These are phyloP conservation scores for Epicoccum sorghinum DNA, from an alignment of 2,329 filamentous ascomycete species.

Conservation along the genomic window DNA sequence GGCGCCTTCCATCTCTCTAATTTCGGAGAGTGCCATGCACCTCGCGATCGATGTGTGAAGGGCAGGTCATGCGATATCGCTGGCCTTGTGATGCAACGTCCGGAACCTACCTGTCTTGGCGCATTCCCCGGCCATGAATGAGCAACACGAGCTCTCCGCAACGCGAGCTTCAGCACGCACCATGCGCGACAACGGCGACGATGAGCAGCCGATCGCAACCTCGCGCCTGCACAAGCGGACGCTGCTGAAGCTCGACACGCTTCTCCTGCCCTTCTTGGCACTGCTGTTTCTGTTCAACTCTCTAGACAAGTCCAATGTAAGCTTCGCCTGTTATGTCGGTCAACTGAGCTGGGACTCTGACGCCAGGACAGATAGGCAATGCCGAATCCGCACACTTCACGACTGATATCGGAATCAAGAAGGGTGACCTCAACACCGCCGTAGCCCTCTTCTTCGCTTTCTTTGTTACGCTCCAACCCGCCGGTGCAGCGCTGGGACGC, in stretches of 20 bases:
- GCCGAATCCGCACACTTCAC: conserved; percentile 66
- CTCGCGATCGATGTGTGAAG: not conserved
- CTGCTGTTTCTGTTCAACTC: conserved; percentile 60
- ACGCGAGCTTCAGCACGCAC: conserved; percentile 1
- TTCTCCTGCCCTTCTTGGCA: conserved; percentile 59
- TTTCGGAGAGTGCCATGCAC: not conserved
- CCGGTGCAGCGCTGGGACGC: conserved; percentile 63
- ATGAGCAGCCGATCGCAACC: conserved; percentile 1
- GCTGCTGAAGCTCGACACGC: conserved; percentile 56
- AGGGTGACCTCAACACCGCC: conserved; percentile 61
- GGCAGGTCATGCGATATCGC: conserved; percentile 13
- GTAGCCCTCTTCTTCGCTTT: conserved; percentile 64
- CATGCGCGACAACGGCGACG: conserved; percentile 8
- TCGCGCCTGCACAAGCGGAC: conserved; percentile 43
- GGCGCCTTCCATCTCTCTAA: not conserved
- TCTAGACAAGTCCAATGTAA: conserved; percentile 58
- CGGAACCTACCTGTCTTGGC: not conserved
- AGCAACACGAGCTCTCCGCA: conserved; percentile 12
- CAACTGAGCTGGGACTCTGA: not conserved
- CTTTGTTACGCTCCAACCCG: conserved; percentile 64
- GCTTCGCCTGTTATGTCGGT: no score
- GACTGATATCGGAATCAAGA: conserved; percentile 58
- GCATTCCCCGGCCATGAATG: conserved; percentile 1
- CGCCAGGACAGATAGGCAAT: conserved; percentile 53
- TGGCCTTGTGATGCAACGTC: conserved; percentile 5